Percentiles rank a stretch among this genome's conserved stretches.
These are phyloP conservation scores for Diaporthe citri DNA, from an alignment of 2,329 filamentous ascomycete genomes.

Conservation along the genomic window DNA sequence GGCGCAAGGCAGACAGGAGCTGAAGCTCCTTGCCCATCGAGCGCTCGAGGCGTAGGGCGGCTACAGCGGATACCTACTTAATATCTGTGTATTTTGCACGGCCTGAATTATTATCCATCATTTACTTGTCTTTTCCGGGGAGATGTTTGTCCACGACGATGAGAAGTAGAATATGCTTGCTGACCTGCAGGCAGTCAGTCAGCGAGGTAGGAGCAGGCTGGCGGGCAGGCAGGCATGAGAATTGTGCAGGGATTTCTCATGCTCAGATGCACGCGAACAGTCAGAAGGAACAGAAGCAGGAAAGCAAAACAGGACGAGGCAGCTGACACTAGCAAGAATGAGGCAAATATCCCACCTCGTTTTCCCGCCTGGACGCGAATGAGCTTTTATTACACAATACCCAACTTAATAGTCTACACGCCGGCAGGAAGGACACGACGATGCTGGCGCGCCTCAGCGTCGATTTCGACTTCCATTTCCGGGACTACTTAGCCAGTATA, in stretches of 20 bases:
- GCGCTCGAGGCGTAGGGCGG: not conserved
- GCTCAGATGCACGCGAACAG: constrained; percentile 6
- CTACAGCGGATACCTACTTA: not conserved
- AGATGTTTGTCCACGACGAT: not conserved
- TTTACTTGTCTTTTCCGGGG: not conserved
- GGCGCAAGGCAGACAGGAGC: not conserved
- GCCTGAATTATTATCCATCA: not conserved
- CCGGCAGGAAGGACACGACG: not conserved
- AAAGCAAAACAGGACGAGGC: constrained; percentile 20
- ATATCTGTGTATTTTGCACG: not conserved
- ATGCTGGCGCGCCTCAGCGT: not conserved
- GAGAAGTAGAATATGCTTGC: constrained; percentile 6
- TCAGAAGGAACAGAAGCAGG: constrained; percentile 23
- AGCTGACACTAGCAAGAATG: constrained; percentile 19
- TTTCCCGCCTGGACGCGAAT: constrained; percentile 1
- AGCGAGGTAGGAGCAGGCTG: not conserved
- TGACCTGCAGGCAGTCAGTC: constrained; percentile 16
- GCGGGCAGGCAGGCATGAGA: not conserved
- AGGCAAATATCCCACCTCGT: not conserved
- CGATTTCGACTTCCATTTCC: not conserved
- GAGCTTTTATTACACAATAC: not conserved
- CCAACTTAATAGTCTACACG: not conserved
- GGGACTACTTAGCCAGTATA: not conserved
- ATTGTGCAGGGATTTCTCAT: constrained; percentile 1
- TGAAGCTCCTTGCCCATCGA: not conserved